Evolutionary conservation across 805 yeast genomes (phyloP).

Genomic region (Cyberlindnera mrakii): DNA sequence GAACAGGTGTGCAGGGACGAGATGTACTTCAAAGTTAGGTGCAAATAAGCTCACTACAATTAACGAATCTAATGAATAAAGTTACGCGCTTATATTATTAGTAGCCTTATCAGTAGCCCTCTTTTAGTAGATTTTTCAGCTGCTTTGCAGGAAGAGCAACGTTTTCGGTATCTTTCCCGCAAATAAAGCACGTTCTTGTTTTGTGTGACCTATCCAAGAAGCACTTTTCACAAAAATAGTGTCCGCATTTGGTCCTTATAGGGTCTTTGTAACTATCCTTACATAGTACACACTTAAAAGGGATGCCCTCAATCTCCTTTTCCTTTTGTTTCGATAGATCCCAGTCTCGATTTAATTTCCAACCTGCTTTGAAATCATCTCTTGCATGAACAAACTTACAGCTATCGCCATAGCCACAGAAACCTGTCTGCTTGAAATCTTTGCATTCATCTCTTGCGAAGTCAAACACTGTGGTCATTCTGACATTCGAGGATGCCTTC

Average conservation of each 20-base stretch:
- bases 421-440: slow-evolving; percentile 86
- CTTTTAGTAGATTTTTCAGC: slow-evolving; percentile 22
- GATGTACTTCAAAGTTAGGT: slow-evolving; percentile 4
- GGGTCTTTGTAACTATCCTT: slow-evolving; percentile 48
- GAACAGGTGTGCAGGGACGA: not conserved
- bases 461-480: slow-evolving; percentile 67
- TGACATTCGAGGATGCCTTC: slow-evolving; percentile 41
- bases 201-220: slow-evolving; percentile 42
- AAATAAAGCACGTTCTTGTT: slow-evolving; percentile 45
- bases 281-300: slow-evolving; percentile 62
- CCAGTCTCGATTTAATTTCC: slow-evolving; percentile 70
- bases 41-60: not conserved
- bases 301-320: slow-evolving; percentile 30
- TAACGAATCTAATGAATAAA: not conserved
- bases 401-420: slow-evolving; percentile 95
- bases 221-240: slow-evolving; percentile 59
- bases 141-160: slow-evolving; percentile 47
- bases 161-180: slow-evolving; percentile 58
- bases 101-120: too few relatives aligned
- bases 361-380: slow-evolving; percentile 73
- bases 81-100: not conserved
- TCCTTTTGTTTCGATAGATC: slow-evolving; percentile 30
- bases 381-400: slow-evolving; percentile 91
- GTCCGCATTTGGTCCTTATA: slow-evolving; percentile 54
- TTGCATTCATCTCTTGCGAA: slow-evolving; percentile 93